These are phyloP conservation scores for Linnemannia exigua DNA, from an alignment of 192 early-diverging fungal genomes.

Conservation along the genomic window DNA sequence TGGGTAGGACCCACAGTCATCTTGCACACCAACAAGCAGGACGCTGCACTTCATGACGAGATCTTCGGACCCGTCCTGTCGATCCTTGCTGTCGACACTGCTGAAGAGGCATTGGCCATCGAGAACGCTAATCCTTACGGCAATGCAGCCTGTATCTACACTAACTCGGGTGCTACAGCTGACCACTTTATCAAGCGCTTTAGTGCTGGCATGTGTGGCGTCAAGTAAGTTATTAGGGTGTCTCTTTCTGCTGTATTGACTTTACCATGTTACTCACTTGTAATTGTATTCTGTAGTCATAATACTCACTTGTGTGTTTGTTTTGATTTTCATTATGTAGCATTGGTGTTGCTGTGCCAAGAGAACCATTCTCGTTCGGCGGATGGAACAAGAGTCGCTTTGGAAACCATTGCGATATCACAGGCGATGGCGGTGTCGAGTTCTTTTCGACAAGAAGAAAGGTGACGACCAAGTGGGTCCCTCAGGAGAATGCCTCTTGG, in stretches of 20 bases:
- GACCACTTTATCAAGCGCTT: slow-evolving; percentile 80
- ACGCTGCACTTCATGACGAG: slow-evolving; percentile 79
- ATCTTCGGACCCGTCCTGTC: slow-evolving; percentile 89
- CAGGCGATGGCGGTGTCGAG: slow-evolving; percentile 78
- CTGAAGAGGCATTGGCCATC: slow-evolving; percentile 77
- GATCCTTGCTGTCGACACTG: slow-evolving; percentile 65
- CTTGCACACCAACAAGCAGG: slow-evolving; percentile 66
- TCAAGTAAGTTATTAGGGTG: slow-evolving; percentile 70
- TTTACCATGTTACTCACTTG: neutral
- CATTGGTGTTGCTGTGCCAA: slow-evolving; percentile 55
- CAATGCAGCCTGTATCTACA: slow-evolving; percentile 83
- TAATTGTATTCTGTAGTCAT: neutral
- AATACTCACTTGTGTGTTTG: neutral
- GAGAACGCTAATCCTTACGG: slow-evolving; percentile 81
- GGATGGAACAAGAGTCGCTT: slow-evolving; percentile 79
- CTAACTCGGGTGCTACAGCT: slow-evolving; percentile 71
- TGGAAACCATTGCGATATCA: slow-evolving; percentile 78
- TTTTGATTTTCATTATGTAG: neutral
- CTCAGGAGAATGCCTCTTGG: slow-evolving; percentile 71
- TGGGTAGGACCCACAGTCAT: slow-evolving; percentile 85
- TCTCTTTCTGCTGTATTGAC: neutral
- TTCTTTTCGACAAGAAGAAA: slow-evolving; percentile 83
- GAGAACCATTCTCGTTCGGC: slow-evolving; percentile 89
- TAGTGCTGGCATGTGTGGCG: slow-evolving; percentile 84
- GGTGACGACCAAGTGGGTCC: slow-evolving; percentile 85